phyloP scores from a whole-genome alignment of 2,329 filamentous ascomycete genomes.

The Penicillium sp. region DNA sequence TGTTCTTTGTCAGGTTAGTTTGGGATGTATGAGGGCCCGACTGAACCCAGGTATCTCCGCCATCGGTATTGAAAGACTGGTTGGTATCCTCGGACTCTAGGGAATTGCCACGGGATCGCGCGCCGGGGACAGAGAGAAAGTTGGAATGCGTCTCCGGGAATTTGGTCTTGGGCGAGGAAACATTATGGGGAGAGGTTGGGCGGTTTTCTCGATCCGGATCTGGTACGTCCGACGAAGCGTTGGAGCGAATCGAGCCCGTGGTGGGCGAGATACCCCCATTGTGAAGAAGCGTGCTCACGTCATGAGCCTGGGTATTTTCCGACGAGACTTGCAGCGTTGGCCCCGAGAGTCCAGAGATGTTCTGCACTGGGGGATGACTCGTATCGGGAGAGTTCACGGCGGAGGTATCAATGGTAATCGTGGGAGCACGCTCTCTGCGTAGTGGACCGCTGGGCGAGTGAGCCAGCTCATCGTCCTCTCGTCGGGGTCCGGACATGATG shows the following conservation, averaged over 20 bases:
- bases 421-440: conserved; percentile 45
- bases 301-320: conserved; percentile 28
- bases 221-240: conserved; percentile 54
- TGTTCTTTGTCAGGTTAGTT: conserved; percentile 40
- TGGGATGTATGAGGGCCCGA: conserved; percentile 42
- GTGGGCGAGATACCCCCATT: conserved; percentile 38
- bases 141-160: conserved; percentile 48
- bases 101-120: conserved; percentile 60
- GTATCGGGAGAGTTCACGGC: conserved; percentile 43
- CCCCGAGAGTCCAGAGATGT: conserved; percentile 32
- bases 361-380: conserved; percentile 30
- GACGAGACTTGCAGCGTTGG: conserved; percentile 37
- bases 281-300: conserved; percentile 27
- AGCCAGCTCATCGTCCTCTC: conserved; percentile 23
- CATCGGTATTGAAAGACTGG: conserved; percentile 49
- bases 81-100: conserved; percentile 56
- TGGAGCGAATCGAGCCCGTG: conserved; percentile 49
- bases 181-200: conserved; percentile 62
- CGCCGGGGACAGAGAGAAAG: conserved; percentile 58
- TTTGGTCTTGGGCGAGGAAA: conserved; percentile 56
- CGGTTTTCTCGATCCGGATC: conserved; percentile 47
- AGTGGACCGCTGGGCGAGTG: conserved; percentile 29
- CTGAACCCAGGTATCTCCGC: conserved; percentile 50
- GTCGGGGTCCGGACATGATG: conserved; percentile 31
- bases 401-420: conserved; percentile 54